phyloP scores from a whole-genome alignment of 2,329 filamentous ascomycete genomes.

The Aspergillus sp. region DNA sequence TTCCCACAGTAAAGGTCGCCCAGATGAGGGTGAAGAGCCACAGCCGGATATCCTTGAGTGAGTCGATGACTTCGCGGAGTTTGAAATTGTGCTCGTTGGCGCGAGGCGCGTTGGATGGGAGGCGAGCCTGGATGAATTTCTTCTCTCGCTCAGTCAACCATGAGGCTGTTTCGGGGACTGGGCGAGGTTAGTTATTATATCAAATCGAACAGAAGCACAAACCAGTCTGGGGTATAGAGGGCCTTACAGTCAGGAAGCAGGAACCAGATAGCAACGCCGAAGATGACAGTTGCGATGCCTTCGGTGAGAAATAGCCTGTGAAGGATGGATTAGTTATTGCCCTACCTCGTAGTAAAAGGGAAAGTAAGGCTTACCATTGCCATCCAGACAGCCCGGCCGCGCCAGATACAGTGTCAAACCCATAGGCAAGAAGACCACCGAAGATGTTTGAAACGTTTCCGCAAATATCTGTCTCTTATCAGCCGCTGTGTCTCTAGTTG shows the following conservation, averaged over 20 bases:
- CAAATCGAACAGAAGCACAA: not conserved
- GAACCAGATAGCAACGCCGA: slow-evolving; percentile 26
- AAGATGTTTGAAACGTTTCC: slow-evolving; percentile 50
- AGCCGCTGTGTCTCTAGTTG: slow-evolving; percentile 1
- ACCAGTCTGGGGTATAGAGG: not conserved
- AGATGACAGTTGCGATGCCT: slow-evolving; percentile 29
- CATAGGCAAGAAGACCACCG: slow-evolving; percentile 51
- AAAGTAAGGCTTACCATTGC: slow-evolving; percentile 33
- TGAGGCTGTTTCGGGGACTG: slow-evolving; percentile 49
- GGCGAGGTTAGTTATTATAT: not conserved
- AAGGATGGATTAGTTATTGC: too few species aligned
- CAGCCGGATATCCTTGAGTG: slow-evolving; percentile 47
- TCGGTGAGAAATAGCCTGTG: slow-evolving; percentile 30
- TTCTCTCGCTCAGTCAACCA: slow-evolving; percentile 55
- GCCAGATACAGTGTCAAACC: slow-evolving; percentile 46
- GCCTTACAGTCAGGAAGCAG: slow-evolving; percentile 56
- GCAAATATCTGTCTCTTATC: slow-evolving; percentile 38
- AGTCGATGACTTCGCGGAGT: slow-evolving; percentile 43
- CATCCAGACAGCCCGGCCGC: slow-evolving; percentile 37
- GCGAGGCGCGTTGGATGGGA: slow-evolving; percentile 49
- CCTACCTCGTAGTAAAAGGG: too few species aligned
- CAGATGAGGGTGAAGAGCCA: slow-evolving; percentile 54
- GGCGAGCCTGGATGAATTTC: slow-evolving; percentile 53
- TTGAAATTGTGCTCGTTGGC: slow-evolving; percentile 48
- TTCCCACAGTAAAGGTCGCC: slow-evolving; percentile 54